Conservation (phyloP, 73 alveolate species). For the Stentor coeruleus region DNA sequence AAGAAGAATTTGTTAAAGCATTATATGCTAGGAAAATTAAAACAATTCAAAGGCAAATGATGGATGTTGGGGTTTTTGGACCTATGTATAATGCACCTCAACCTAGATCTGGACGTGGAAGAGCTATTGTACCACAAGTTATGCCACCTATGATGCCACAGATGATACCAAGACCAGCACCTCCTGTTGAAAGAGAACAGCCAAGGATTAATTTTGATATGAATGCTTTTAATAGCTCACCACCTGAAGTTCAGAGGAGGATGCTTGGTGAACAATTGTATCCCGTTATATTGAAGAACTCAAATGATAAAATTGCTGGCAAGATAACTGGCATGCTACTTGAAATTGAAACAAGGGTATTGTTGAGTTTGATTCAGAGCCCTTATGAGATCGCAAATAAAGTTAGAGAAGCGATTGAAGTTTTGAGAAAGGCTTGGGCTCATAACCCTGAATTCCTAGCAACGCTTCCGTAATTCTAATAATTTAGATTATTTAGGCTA, state of each 20-base stretch:
- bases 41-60: neutral
- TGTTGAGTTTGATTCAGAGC: neutral
- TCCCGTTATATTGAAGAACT: neutral
- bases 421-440: slow-evolving; percentile 8
- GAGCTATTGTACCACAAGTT: neutral
- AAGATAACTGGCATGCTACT: slow-evolving; percentile 42
- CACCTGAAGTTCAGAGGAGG: neutral
- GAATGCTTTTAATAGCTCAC: neutral
- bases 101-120: neutral
- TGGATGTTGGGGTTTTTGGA: neutral
- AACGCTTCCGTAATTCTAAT: no score
- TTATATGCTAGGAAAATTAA: neutral
- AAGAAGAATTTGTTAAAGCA: neutral
- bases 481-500: no score
- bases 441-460: neutral
- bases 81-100: neutral
- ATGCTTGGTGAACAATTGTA: slow-evolving; percentile 16
- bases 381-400: neutral
- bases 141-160: neutral
- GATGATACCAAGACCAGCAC: neutral
- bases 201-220: neutral
- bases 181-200: neutral
- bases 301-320: slow-evolving; percentile 15
- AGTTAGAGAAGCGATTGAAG: slow-evolving; percentile 15
- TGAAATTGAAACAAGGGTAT: slow-evolving; percentile 26